These are phyloP conservation scores for Lasiosphaeria hispida DNA, from an alignment of 495 filamentous ascomycete species.

Conservation along the genomic window DNA sequence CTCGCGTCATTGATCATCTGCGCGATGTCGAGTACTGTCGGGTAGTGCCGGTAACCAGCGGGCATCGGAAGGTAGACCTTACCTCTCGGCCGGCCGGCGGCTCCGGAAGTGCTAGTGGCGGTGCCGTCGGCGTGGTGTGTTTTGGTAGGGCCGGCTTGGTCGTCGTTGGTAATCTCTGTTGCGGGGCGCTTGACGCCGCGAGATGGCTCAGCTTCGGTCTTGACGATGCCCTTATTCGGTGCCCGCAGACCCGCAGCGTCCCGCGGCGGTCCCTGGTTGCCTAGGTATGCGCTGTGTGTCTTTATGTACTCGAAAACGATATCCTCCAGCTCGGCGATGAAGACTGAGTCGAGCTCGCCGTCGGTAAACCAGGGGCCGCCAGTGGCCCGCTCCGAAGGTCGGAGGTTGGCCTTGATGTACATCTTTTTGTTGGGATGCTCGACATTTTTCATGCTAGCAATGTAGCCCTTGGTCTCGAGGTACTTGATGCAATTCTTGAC, in stretches of 20 bases:
- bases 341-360: slow-evolving; percentile 71
- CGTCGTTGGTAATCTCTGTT: slow-evolving; percentile 45
- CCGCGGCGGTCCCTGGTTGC: slow-evolving; percentile 28
- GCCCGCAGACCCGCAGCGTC: slow-evolving; percentile 16
- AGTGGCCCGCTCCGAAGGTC: slow-evolving; percentile 81
- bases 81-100: slow-evolving; percentile 11
- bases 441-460: slow-evolving; percentile 59
- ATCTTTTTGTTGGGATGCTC: slow-evolving; percentile 68
- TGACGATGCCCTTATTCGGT: slow-evolving; percentile 47
- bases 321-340: slow-evolving; percentile 68
- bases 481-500: slow-evolving; percentile 73
- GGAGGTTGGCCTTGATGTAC: slow-evolving; percentile 76
- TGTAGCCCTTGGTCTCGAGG: slow-evolving; percentile 62
- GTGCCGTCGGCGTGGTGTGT: background rate
- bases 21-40: slow-evolving; percentile 70
- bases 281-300: slow-evolving; percentile 62
- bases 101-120: slow-evolving; percentile 32
- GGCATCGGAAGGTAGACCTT: slow-evolving; percentile 60
- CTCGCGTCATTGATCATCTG: slow-evolving; percentile 62
- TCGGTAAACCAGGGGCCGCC: slow-evolving; percentile 94
- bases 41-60: slow-evolving; percentile 68
- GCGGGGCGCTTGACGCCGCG: slow-evolving; percentile 44
- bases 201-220: slow-evolving; percentile 22
- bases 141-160: slow-evolving; percentile 12
- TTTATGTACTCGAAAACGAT: slow-evolving; percentile 71